phyloP scores from a whole-genome alignment of 2,329 filamentous ascomycete species.

The Talaromyces funiculosus region DNA sequence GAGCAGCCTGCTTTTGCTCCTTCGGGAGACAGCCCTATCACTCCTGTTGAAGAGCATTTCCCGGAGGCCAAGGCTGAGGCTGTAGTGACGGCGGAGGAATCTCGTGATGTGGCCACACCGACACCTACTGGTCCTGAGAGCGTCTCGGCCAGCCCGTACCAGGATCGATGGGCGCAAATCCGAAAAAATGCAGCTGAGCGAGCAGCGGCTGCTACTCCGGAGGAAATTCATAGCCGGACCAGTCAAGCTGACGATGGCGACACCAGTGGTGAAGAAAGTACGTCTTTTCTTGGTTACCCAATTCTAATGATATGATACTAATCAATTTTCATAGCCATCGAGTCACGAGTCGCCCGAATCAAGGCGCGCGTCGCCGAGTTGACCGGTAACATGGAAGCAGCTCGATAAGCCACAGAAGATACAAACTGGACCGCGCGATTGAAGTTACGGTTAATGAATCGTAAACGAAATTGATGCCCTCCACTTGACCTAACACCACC shows the following conservation, averaged over 20 bases:
- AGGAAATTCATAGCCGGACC: conserved; percentile 59
- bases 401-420: conserved; percentile 18
- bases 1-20: conserved; percentile 84
- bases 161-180: conserved; percentile 93
- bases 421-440: neutral
- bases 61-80: conserved; percentile 14
- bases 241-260: conserved; percentile 66
- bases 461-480: neutral
- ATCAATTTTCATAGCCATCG: conserved; percentile 60
- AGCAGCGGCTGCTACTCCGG: conserved; percentile 52
- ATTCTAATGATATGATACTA: too few relatives aligned
- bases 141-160: conserved; percentile 21
- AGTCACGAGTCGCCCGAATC: conserved; percentile 93
- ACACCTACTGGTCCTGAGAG: conserved; percentile 17
- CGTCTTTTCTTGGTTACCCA: conserved; percentile 39
- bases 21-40: conserved; percentile 36
- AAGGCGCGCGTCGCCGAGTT: conserved; percentile 94
- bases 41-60: conserved; percentile 47
- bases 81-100: conserved; percentile 15
- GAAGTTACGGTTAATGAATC: conserved; percentile 5
- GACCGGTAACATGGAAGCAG: conserved; percentile 72
- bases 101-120: conserved; percentile 16
- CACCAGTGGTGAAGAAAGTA: conserved; percentile 92
- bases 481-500: neutral
- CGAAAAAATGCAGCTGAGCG: conserved; percentile 87